Evolutionary conservation across 352 stramenopile species (phyloP).

Genomic region (Globisporangium emineosum): DNA sequence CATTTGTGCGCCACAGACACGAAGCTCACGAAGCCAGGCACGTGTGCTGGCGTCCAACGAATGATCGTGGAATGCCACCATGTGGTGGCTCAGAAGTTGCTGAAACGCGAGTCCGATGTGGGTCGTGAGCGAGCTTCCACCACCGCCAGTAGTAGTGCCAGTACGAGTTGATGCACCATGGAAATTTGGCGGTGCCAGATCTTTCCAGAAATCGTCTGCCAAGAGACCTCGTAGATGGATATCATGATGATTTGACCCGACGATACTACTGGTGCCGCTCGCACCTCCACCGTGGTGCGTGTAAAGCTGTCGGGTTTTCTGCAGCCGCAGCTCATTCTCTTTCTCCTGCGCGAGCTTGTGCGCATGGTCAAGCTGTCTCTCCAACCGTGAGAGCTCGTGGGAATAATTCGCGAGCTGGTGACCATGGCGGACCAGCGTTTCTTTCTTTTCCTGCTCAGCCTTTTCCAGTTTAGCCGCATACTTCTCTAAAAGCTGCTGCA

Average conservation of each 20-base stretch:
- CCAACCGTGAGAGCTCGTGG: conserved; percentile 60
- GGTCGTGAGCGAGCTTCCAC: conserved; percentile 37
- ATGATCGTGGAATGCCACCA: conserved; percentile 48
- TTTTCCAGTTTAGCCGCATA: conserved; percentile 34
- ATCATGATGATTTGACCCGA: not conserved
- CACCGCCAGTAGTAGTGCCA: not conserved
- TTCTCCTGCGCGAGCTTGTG: conserved; percentile 46
- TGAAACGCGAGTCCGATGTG: conserved; percentile 60
- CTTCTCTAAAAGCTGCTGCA: conserved; percentile 25
- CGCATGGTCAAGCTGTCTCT: conserved; percentile 59
- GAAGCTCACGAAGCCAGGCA: conserved; percentile 64
- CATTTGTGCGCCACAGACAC: conserved; percentile 47
- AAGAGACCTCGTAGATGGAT: conserved; percentile 17
- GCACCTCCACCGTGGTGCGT: conserved; percentile 8
- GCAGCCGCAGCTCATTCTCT: conserved; percentile 53
- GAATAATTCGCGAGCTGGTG: conserved; percentile 70
- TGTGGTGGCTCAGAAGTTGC: conserved; percentile 47
- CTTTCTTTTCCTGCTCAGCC: conserved; percentile 49
- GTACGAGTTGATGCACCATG: not conserved
- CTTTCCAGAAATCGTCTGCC: conserved; percentile 55
- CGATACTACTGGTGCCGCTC: not conserved
- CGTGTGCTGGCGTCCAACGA: conserved; percentile 49
- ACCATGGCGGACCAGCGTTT: conserved; percentile 38
- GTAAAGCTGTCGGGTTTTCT: conserved; percentile 57
- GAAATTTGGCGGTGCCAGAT: conserved; percentile 29